phyloP scores from a whole-genome alignment of 2,329 filamentous ascomycete genomes.

The Pseudopithomyces maydicus region DNA sequence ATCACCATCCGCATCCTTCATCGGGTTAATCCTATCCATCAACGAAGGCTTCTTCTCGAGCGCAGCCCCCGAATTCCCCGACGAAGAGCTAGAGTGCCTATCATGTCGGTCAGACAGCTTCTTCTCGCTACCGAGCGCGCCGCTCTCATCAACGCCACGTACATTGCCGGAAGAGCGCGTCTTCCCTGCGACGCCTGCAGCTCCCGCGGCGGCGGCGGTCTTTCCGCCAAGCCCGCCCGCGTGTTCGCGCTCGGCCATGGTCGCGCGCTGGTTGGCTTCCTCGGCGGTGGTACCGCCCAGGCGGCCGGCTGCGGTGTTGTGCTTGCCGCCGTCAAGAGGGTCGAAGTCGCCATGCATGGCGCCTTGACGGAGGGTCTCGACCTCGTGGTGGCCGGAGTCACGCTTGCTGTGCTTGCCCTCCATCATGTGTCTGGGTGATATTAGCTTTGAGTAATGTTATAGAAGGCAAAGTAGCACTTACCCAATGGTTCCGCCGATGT shows the following conservation, averaged over 20 bases:
- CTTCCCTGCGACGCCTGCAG: not conserved
- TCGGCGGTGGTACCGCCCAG: not conserved
- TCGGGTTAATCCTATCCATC: conserved; percentile 61
- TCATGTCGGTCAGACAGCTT: not conserved
- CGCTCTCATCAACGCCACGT: not conserved
- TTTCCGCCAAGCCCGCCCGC: not conserved
- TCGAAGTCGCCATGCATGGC: conserved; percentile 16
- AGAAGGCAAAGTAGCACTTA: conserved; percentile 19
- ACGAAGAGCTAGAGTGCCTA: not conserved
- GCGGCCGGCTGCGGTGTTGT: not conserved
- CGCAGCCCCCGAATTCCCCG: conserved; percentile 9
- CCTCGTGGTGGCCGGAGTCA: conserved; percentile 2
- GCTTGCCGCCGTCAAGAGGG: conserved; percentile 12
- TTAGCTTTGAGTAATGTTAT: not conserved
- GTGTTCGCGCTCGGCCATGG: not conserved
- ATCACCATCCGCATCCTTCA: conserved; percentile 58
- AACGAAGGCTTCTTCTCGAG: conserved; percentile 51
- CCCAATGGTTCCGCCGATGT: conserved; percentile 43
- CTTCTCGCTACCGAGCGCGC: not conserved
- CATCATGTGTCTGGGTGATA: conserved; percentile 14
- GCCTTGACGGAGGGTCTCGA: conserved; percentile 7
- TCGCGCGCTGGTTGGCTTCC: not conserved
- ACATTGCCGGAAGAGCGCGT: not conserved
- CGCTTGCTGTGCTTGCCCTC: conserved; percentile 18
- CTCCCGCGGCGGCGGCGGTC: not conserved